Conservation (phyloP, 169 alveolate species). For the Plasmodium malariae region DNA sequence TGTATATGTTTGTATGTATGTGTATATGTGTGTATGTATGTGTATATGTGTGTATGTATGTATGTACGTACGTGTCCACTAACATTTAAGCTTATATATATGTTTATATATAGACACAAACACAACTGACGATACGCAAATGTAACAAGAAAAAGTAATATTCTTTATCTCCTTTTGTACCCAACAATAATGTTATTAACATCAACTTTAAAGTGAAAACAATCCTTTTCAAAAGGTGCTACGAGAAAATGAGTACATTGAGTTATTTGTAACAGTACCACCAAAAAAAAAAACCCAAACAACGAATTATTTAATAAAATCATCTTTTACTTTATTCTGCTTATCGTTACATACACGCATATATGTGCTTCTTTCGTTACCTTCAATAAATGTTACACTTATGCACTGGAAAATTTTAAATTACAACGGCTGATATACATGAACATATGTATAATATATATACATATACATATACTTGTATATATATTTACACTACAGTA, state of each 20-base stretch:
- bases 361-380: constrained; percentile 13
- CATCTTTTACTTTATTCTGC: constrained; percentile 35
- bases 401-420: background rate
- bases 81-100: background rate
- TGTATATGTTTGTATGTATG: no score
- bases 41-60: no score
- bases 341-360: no score
- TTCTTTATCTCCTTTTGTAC: constrained; percentile 10
- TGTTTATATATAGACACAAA: background rate
- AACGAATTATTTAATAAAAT: constrained; percentile 1
- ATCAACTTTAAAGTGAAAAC: constrained; percentile 43
- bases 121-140: no score
- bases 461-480: background rate
- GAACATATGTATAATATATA: no score
- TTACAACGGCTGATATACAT: background rate
- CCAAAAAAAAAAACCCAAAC: background rate
- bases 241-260: constrained; percentile 57
- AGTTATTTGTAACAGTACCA: constrained; percentile 12
- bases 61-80: no score
- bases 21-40: no score
- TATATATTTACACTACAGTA: constrained; percentile 1
- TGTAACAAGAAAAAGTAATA: background rate
- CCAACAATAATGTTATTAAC: constrained; percentile 61
- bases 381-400: background rate
- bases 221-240: constrained; percentile 50